A percentile compares a stretch with the other conserved stretches of the same genome.
Conservation (phyloP, 2,329 filamentous ascomycete species). For the Stromatinia cepivora region DNA sequence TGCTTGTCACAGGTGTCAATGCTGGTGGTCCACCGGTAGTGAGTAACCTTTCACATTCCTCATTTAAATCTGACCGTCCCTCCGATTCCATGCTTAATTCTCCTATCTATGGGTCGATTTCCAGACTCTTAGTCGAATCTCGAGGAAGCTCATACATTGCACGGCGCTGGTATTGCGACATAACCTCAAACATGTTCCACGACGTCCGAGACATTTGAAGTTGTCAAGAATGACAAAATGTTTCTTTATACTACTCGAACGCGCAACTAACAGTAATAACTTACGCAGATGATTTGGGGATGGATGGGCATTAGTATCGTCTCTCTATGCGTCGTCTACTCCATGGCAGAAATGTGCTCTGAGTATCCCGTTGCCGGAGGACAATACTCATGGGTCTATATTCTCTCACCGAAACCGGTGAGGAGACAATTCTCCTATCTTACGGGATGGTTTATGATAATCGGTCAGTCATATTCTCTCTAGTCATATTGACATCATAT, state of each 20-base stretch:
- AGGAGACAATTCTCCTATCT: slow-evolving; percentile 48
- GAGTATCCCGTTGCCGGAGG: slow-evolving; percentile 57
- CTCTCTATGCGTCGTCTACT: slow-evolving; percentile 55
- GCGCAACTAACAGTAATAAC: slow-evolving; percentile 6
- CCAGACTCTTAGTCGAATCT: neutral
- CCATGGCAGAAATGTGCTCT: slow-evolving; percentile 60
- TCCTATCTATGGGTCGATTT: slow-evolving; percentile 23
- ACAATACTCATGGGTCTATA: slow-evolving; percentile 59
- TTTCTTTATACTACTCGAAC: slow-evolving; percentile 7
- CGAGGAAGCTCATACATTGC: slow-evolving; percentile 2
- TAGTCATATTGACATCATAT: neutral
- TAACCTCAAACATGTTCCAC: slow-evolving; percentile 21
- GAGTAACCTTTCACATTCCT: slow-evolving; percentile 21
- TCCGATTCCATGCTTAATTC: slow-evolving; percentile 14
- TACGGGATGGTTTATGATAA: slow-evolving; percentile 52
- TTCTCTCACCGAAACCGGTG: slow-evolving; percentile 52
- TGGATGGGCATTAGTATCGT: slow-evolving; percentile 55
- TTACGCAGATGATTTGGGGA: slow-evolving; percentile 53
- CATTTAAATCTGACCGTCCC: slow-evolving; percentile 13
- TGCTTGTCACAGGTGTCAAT: slow-evolving; percentile 56
- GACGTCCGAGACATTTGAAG: slow-evolving; percentile 21
- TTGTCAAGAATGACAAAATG: slow-evolving; percentile 23
- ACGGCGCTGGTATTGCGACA: slow-evolving; percentile 12
- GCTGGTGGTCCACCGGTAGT: slow-evolving; percentile 55
- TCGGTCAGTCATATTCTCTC: slow-evolving; percentile 38